phyloP scores from a whole-genome alignment of 176 grass and related monocot species.

The Poa annua region DNA sequence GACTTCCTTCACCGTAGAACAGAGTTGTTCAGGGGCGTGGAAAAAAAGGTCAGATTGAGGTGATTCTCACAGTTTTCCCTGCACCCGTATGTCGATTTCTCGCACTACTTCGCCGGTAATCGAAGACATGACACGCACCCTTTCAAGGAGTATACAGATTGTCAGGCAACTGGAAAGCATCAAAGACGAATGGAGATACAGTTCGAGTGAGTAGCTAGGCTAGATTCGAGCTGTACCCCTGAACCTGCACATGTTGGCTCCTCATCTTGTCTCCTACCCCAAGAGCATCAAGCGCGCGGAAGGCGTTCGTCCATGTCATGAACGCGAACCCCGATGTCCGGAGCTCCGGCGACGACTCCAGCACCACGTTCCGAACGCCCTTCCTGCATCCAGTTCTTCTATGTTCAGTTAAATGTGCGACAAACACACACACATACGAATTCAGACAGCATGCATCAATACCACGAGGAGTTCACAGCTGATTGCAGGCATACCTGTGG shows the following conservation, averaged over 20 bases:
- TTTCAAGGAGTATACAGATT: not conserved
- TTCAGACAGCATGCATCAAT: not conserved
- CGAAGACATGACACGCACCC: slow-evolving; percentile 6
- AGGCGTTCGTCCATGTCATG: slow-evolving; percentile 8
- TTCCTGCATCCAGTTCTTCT: not conserved
- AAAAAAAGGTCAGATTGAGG: not conserved
- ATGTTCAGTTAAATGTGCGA: too few relatives aligned
- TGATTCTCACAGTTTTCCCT: not conserved
- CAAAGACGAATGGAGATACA: not conserved
- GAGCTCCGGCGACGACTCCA: not conserved
- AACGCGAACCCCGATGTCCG: not conserved
- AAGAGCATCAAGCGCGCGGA: not conserved
- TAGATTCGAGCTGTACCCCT: not conserved
- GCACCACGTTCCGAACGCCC: not conserved
- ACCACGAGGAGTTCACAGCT: not conserved
- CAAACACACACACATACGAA: too few relatives aligned
- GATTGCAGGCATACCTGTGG: not conserved
- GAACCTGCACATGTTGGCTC: slow-evolving; percentile 10
- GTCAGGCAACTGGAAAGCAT: not conserved
- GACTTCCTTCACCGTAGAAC: not conserved
- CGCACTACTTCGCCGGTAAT: not conserved
- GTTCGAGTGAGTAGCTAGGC: not conserved
- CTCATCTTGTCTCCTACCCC: slow-evolving; percentile 3
- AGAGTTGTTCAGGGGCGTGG: not conserved
- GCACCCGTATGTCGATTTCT: not conserved